A percentile compares a stretch with the other conserved stretches of the same genome.
Evolutionary conservation across 1,284 basidiomycete species (phyloP).

Genomic region (Tremellales sp.): DNA sequence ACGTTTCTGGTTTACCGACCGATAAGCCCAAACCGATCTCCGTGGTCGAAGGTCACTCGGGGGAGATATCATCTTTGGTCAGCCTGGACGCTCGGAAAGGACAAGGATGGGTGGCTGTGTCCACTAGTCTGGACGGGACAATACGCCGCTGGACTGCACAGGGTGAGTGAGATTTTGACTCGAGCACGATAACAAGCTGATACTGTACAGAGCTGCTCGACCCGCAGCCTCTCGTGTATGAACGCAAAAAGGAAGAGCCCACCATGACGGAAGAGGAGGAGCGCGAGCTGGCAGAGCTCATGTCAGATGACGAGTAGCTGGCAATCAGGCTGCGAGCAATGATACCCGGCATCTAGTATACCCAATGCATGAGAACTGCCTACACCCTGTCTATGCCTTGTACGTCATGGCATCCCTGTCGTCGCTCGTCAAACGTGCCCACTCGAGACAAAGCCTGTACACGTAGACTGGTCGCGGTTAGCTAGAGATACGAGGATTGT

Average conservation of each 20-base stretch:
- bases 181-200: background rate
- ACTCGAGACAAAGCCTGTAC: conserved; percentile 84
- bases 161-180: conserved; percentile 54
- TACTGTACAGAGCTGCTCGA: conserved; percentile 36
- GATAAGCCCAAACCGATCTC: conserved; percentile 50
- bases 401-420: conserved; percentile 66
- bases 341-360: background rate
- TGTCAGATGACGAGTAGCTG: conserved; percentile 54
- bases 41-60: conserved; percentile 76
- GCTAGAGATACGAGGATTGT: background rate
- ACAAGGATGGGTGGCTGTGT: conserved; percentile 70
- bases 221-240: conserved; percentile 28
- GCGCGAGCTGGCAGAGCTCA: conserved; percentile 68
- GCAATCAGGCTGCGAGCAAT: too few relatives aligned
- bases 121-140: conserved; percentile 76
- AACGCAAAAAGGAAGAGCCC: conserved; percentile 14
- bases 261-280: conserved; percentile 48
- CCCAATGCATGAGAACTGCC: conserved; percentile 1
- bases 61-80: conserved; percentile 69
- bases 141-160: conserved; percentile 72
- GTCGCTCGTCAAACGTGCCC: conserved; percentile 75
- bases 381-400: conserved; percentile 14
- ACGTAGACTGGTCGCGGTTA: conserved; percentile 57
- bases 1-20: conserved; percentile 42
- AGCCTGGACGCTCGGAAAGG: conserved; percentile 60